Percentiles rank a stretch among this genome's conserved stretches.
These are phyloP conservation scores for Russula sp. DNA, from an alignment of 768 basidiomycete genomes.

Conservation along the genomic window DNA sequence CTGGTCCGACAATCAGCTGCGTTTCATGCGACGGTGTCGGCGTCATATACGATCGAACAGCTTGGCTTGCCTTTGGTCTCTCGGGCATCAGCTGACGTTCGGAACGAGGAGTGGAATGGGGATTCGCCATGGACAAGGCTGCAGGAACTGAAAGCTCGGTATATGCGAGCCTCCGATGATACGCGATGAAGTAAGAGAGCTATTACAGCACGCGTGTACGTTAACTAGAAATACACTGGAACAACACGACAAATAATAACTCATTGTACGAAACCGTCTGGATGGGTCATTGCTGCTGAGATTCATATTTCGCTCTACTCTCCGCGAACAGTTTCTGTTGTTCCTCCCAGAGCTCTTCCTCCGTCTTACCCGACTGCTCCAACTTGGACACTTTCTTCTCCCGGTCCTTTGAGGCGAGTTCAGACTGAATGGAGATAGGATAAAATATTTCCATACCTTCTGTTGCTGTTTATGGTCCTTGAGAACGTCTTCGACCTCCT, in stretches of 20 bases:
- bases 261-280: slow-evolving; percentile 17
- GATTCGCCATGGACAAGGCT: slow-evolving; percentile 57
- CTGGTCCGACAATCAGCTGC: slow-evolving; percentile 41
- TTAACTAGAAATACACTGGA: slow-evolving; percentile 17
- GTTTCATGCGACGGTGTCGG: slow-evolving; percentile 72
- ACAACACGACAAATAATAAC: slow-evolving; percentile 14
- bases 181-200: slow-evolving; percentile 31
- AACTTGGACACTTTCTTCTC: slow-evolving; percentile 91
- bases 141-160: slow-evolving; percentile 42
- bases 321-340: slow-evolving; percentile 94
- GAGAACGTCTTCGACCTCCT: slow-evolving; percentile 87
- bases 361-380: slow-evolving; percentile 81
- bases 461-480: slow-evolving; percentile 96
- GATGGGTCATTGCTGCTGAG: slow-evolving; percentile 32
- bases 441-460: slow-evolving; percentile 52
- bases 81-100: slow-evolving; percentile 7
- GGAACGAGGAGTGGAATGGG: slow-evolving; percentile 58
- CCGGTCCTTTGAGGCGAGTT: slow-evolving; percentile 51
- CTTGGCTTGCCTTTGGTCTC: slow-evolving; percentile 59
- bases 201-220: slow-evolving; percentile 18
- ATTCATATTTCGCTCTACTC: slow-evolving; percentile 74
- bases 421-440: slow-evolving; percentile 2
- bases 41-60: slow-evolving; percentile 81
- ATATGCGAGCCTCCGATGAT: slow-evolving; percentile 27
- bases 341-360: slow-evolving; percentile 80